A percentile compares a stretch with the other conserved stretches of the same genome.
Evolutionary conservation across 352 stramenopile genomes (phyloP).

Genomic region (Pythium pyrilobum): DNA sequence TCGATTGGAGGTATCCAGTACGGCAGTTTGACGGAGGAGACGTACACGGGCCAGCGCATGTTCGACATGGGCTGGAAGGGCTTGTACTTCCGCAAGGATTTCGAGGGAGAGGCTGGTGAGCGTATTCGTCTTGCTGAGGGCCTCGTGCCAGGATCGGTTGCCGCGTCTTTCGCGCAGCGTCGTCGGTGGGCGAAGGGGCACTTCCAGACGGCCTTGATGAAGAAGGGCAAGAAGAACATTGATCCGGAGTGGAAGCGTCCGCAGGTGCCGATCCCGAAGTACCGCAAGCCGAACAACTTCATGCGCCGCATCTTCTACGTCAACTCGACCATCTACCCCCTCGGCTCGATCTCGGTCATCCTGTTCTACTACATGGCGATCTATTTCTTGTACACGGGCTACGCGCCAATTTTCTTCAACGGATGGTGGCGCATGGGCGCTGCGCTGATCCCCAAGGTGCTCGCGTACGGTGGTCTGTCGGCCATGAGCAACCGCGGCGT

Average conservation of each 20-base stretch:
- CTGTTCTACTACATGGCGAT: conserved; percentile 84
- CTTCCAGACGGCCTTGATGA: conserved; percentile 81
- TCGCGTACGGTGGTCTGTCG: conserved; percentile 67
- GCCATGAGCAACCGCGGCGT: conserved; percentile 72
- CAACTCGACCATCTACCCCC: conserved; percentile 76
- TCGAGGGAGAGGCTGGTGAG: conserved; percentile 70
- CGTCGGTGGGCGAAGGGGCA: conserved; percentile 83
- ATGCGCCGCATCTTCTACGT: conserved; percentile 85
- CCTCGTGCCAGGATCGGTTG: conserved; percentile 74
- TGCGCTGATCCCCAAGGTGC: conserved; percentile 65
- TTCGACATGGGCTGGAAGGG: conserved; percentile 82
- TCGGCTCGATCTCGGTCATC: conserved; percentile 70
- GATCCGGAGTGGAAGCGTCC: conserved; percentile 80
- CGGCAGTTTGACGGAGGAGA: conserved; percentile 79
- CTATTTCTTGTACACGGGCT: conserved; percentile 84
- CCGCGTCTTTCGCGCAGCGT: conserved; percentile 67
- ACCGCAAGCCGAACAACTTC: conserved; percentile 76
- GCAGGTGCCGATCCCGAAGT: conserved; percentile 65
- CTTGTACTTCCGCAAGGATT: conserved; percentile 86
- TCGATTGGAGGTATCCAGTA: conserved; percentile 85
- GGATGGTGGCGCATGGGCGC: conserved; percentile 63
- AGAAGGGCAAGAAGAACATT: conserved; percentile 77
- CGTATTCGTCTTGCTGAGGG: conserved; percentile 77
- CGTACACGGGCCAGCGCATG: conserved; percentile 71
- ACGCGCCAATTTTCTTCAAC: conserved; percentile 76